Evolutionary conservation across 352 stramenopile species (phyloP).

Genomic region (Vaucheria bursata): DNA sequence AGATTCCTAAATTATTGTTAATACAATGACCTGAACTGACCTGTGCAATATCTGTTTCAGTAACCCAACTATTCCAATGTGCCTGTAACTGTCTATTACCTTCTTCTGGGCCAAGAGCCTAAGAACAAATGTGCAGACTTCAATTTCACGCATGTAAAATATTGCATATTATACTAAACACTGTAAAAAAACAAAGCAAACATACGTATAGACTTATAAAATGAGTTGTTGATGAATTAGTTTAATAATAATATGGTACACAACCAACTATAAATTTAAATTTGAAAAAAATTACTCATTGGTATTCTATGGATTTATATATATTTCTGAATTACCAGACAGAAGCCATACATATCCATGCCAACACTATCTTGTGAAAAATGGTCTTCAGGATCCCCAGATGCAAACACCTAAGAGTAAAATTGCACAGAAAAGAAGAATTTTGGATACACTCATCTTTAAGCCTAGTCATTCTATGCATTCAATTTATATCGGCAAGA

Average conservation of each 20-base stretch:
- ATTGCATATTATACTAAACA: not conserved
- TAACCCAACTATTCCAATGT: constrained; percentile 87
- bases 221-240: not conserved
- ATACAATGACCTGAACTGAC: constrained; percentile 61
- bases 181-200: not conserved
- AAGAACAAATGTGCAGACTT: constrained; percentile 49
- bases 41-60: constrained; percentile 69
- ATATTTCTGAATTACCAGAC: not conserved
- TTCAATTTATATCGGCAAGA: too few relatives aligned
- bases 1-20: not conserved
- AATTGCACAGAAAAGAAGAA: too few relatives aligned
- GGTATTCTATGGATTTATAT: too few relatives aligned
- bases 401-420: too few relatives aligned
- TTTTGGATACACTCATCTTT: too few relatives aligned
- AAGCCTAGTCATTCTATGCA: too few relatives aligned
- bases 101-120: constrained; percentile 60
- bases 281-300: too few relatives aligned
- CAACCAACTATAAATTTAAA: too few relatives aligned
- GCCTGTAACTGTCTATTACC: constrained; percentile 80
- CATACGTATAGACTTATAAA: not conserved
- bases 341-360: constrained; percentile 51
- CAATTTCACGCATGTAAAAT: not conserved
- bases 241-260: not conserved
- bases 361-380: constrained; percentile 58
- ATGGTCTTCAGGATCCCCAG: not conserved